Base-by-base conservation (phyloP, 2,329 filamentous ascomycete genomes). In the Stagonosporopsis cucurbitacearum region DNA sequence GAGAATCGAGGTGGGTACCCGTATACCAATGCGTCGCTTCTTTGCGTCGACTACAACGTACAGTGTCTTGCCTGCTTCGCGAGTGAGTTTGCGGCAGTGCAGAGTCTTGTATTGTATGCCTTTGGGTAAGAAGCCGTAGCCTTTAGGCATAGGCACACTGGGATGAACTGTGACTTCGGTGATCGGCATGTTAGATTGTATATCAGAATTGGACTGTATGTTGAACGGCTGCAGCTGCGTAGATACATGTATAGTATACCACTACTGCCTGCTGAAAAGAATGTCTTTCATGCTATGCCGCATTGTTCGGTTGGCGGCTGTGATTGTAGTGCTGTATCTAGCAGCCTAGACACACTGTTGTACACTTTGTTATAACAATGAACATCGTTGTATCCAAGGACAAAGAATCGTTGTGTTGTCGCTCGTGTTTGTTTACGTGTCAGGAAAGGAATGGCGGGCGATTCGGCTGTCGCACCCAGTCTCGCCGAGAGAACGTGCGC, bases 1-100 rank as follows among this genome's bases (percentile, higher is more conserved):
- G 50, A 80, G 63, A 20, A 82, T 73, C 6, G 66, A 62, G 15
- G 59, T 61, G 0, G 79, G 80, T 3, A 80, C 74, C 35, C 79
- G 77, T 19, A 83, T 70, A 13, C 81, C 81, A 15, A 79, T 46
- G 12, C 57, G 55, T 32, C 54, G 66, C 20, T 69, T 72, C 13
- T 69, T 65, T 6, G 42, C 26, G 9, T 67, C 55, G 17, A 68
- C n/a, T 35, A 73, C 71, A 8, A 71, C 44, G 47, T 69, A 74
- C 3, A 75, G 56, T 0, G 56, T 32, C 33, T 66, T 68, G 23
- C 62, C 59, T 55, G 67, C 62, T 49, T 69, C 62, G 46, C 63
- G 71, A 8, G 71, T 74, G 23, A 72, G 64, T 19, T 68, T 69
- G 22, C 71, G 66, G 39, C 66, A 68, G 53, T 73, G 68, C 23